These are phyloP conservation scores for Glycine tomentella DNA, from an alignment of 306 rosid genomes.

Conservation along the genomic window DNA sequence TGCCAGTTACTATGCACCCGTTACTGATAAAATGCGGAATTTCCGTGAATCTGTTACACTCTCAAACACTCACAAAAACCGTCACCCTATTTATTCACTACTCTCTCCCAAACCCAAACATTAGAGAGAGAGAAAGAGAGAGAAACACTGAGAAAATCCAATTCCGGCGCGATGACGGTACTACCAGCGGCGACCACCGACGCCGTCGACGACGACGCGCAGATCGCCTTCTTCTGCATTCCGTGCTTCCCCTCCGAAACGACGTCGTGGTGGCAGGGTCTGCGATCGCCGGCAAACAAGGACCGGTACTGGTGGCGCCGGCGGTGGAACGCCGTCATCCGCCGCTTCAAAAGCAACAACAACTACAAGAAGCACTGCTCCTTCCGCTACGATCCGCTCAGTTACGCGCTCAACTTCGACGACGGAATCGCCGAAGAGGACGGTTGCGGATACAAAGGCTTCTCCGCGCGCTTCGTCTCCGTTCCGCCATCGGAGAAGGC, in stretches of 20 bases:
- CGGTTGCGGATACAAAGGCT: slow-evolving; percentile 42
- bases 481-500: slow-evolving; percentile 36
- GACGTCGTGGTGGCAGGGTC: slow-evolving; percentile 52
- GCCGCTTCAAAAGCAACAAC: slow-evolving; percentile 54
- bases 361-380: slow-evolving; percentile 29
- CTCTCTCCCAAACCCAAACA: neutral
- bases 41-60: neutral
- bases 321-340: slow-evolving; percentile 76
- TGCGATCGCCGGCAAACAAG: slow-evolving; percentile 47
- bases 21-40: slow-evolving; percentile 22
- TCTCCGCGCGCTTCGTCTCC: slow-evolving; percentile 68
- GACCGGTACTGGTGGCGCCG: slow-evolving; percentile 56
- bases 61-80: neutral
- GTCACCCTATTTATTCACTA: slow-evolving; percentile 23
- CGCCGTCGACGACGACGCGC: neutral
- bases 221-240: slow-evolving; percentile 44
- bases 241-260: slow-evolving; percentile 47
- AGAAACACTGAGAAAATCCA: neutral
- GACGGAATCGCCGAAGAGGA: slow-evolving; percentile 53
- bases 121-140: neutral
- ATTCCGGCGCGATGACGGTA: slow-evolving; percentile 20
- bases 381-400: slow-evolving; percentile 67
- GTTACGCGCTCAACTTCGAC: slow-evolving; percentile 77
- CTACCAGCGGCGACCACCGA: neutral
- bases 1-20: slow-evolving; percentile 11